phyloP scores from a whole-genome alignment of 306 rosid genomes.

The Cicer yamashitae region DNA sequence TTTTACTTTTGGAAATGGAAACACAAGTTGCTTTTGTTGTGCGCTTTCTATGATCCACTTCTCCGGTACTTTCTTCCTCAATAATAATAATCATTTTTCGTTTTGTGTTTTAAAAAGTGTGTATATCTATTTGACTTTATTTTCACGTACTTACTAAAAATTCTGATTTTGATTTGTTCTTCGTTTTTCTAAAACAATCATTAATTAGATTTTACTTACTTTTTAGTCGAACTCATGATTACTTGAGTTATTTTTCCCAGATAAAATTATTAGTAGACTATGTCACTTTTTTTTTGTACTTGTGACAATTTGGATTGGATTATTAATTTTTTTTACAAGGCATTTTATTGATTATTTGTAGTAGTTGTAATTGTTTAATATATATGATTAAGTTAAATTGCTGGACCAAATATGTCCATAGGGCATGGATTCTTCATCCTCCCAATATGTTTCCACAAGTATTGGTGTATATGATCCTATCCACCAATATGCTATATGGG shows the following conservation, averaged over 20 bases:
- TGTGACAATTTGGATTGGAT: not conserved
- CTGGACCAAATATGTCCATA: constrained; percentile 46
- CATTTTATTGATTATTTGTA: constrained; percentile 12
- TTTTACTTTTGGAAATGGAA: not conserved
- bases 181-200: not conserved
- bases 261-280: too few relatives aligned
- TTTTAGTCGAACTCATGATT: too few relatives aligned
- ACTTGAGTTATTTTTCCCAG: too few relatives aligned
- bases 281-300: not conserved
- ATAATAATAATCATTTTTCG: constrained; percentile 7
- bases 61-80: constrained; percentile 29
- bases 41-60: constrained; percentile 43
- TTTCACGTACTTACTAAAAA: constrained; percentile 12
- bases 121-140: constrained; percentile 20
- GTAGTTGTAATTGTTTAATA: not conserved
- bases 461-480: constrained; percentile 82
- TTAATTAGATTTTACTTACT: too few relatives aligned
- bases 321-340: not conserved
- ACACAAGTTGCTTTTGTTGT: constrained; percentile 36
- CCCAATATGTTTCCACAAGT: constrained; percentile 70
- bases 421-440: constrained; percentile 71
- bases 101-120: constrained; percentile 42
- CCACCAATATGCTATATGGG: constrained; percentile 86
- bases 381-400: constrained; percentile 29
- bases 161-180: constrained; percentile 28